phyloP scores from a whole-genome alignment of 2,329 filamentous ascomycete genomes.

The Trematosphaeria pertusa region DNA sequence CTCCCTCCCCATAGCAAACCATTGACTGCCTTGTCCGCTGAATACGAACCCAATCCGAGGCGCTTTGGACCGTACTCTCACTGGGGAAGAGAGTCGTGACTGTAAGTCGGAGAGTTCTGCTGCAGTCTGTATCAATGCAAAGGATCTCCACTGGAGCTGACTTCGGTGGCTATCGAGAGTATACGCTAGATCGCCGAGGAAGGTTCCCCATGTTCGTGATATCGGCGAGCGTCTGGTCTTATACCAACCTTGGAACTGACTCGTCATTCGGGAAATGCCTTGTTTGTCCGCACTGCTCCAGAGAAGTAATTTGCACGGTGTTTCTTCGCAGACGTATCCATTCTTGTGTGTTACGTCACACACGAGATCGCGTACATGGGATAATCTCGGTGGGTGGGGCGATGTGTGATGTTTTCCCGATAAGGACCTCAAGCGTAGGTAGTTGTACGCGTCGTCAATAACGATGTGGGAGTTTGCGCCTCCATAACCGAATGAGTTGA shows the following conservation, averaged over 20 bases:
- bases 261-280: neutral
- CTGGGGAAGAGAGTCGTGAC: neutral
- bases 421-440: neutral
- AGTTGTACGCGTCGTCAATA: slow-evolving; percentile 7
- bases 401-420: slow-evolving; percentile 2
- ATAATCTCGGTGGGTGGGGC: too few relatives aligned
- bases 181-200: neutral
- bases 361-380: neutral
- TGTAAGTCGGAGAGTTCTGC: too few relatives aligned
- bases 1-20: slow-evolving; percentile 30
- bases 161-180: slow-evolving; percentile 1
- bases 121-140: too few relatives aligned
- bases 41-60: slow-evolving; percentile 33
- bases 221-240: neutral
- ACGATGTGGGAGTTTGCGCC: slow-evolving; percentile 18
- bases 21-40: slow-evolving; percentile 43
- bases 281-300: neutral
- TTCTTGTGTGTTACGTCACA: neutral
- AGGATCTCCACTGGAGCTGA: neutral
- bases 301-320: too few relatives aligned
- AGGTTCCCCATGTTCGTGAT: too few relatives aligned
- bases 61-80: neutral
- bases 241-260: too few relatives aligned
- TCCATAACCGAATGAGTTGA: slow-evolving; percentile 21
- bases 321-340: too few relatives aligned